These are phyloP conservation scores for Botrytis aclada DNA, from an alignment of 2,329 filamentous ascomycete species.

Conservation along the genomic window DNA sequence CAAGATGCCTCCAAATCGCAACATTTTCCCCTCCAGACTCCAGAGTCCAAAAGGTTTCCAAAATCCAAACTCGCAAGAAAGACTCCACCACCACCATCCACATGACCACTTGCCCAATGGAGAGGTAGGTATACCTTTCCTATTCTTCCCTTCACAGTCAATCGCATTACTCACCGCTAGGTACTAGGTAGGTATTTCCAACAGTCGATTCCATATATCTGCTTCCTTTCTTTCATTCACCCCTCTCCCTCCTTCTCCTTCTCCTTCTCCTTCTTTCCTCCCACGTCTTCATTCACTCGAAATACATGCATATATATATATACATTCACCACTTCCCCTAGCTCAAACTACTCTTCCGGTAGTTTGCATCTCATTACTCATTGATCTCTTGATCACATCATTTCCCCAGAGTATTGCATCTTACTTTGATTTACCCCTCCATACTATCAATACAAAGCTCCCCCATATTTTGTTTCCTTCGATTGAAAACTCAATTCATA, in stretches of 20 bases:
- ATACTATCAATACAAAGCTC: not conserved
- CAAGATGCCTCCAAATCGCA: conserved; percentile 8
- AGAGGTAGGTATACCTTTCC: not conserved
- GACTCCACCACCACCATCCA: not conserved
- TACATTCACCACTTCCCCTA: not conserved
- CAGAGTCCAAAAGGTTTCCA: not conserved
- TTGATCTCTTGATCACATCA: conserved; percentile 8
- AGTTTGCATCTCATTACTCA: not conserved
- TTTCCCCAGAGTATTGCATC: conserved; percentile 11
- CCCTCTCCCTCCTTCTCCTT: not conserved
- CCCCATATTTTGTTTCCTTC: not conserved
- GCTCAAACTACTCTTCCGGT: not conserved
- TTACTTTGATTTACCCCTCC: not conserved
- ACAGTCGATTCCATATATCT: not conserved
- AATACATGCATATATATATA: not conserved
- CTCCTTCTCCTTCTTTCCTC: not conserved
- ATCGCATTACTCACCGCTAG: not conserved
- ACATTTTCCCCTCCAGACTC: not conserved
- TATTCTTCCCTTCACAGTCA: not conserved
- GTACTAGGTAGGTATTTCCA: not conserved
- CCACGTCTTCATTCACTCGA: not conserved
- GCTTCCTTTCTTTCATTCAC: not conserved
- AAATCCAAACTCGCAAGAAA: not conserved
- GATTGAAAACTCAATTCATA: not conserved
- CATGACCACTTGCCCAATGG: not conserved